A percentile compares a stretch with the other conserved stretches of the same genome.
These are phyloP conservation scores for Penicillium sp. DNA, from an alignment of 2,329 filamentous ascomycete species.

Conservation along the genomic window DNA sequence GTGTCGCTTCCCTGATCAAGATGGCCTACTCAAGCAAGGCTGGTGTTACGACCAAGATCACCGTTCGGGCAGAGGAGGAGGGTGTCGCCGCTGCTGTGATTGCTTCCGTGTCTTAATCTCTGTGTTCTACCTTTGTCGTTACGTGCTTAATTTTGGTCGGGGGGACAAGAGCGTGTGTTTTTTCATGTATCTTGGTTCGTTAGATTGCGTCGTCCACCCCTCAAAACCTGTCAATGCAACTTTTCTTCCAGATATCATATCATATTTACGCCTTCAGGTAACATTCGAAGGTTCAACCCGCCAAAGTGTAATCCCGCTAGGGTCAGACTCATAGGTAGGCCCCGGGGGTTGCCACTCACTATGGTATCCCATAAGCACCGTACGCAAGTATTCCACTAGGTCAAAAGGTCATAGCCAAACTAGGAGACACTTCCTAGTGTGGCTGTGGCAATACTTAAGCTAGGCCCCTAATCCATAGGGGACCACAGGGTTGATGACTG, in stretches of 20 bases:
- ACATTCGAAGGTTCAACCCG: too few relatives aligned
- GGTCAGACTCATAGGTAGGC: too few relatives aligned
- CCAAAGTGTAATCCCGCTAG: too few relatives aligned
- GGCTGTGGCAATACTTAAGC: too few relatives aligned
- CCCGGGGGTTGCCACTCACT: neutral
- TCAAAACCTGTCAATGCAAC: conserved; percentile 16
- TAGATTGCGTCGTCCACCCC: conserved; percentile 15
- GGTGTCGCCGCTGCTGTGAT: conserved; percentile 83
- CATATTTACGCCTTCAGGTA: neutral
- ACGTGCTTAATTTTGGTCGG: conserved; percentile 17
- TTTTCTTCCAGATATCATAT: conserved; percentile 13
- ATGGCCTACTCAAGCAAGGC: conserved; percentile 94
- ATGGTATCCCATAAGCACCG: too few relatives aligned
- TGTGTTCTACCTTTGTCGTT: conserved; percentile 24
- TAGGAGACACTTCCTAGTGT: too few relatives aligned
- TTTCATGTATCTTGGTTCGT: conserved; percentile 15
- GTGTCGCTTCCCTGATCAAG: conserved; percentile 81
- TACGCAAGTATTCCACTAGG: too few relatives aligned
- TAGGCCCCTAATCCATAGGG: too few relatives aligned
- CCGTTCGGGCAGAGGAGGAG: conserved; percentile 88
- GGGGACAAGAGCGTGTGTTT: conserved; percentile 14
- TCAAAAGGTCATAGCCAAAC: too few relatives aligned
- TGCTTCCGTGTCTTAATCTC: conserved; percentile 73
- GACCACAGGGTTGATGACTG: too few relatives aligned
- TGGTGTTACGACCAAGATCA: conserved; percentile 95